Evolutionary conservation across 306 rosid genomes (phyloP).

Genomic region (Dryas drummondii): DNA sequence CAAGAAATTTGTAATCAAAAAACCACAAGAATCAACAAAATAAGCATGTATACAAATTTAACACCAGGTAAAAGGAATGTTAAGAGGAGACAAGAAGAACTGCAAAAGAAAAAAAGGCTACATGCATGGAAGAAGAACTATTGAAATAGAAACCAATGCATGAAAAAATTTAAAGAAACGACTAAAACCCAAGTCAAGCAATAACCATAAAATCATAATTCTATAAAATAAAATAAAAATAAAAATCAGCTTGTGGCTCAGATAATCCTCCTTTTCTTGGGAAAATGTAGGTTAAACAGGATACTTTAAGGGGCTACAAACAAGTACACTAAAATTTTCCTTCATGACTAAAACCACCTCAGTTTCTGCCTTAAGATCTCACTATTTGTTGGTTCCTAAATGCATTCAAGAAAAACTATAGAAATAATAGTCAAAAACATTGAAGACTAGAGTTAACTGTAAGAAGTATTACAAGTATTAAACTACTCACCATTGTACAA

Average conservation of each 20-base stretch:
- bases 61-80: slow-evolving; percentile 1
- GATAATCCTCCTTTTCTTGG: background rate
- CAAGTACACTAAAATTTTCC: background rate
- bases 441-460: background rate
- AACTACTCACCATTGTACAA: slow-evolving; percentile 56
- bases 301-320: background rate
- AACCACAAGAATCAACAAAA: background rate
- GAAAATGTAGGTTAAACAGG: background rate
- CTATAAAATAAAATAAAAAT: background rate
- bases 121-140: background rate
- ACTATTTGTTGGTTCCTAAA: background rate
- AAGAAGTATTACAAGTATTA: background rate
- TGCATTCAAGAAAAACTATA: background rate
- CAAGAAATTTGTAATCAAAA: background rate
- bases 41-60: background rate
- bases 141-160: background rate
- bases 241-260: background rate
- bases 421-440: background rate
- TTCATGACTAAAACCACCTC: background rate
- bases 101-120: too few species aligned
- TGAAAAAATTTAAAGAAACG: background rate
- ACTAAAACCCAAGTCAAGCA: background rate
- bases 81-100: background rate
- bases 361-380: background rate
- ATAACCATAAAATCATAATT: background rate